phyloP scores from a whole-genome alignment of 2,329 filamentous ascomycete species.

The Raffaelea deltoideospora region DNA sequence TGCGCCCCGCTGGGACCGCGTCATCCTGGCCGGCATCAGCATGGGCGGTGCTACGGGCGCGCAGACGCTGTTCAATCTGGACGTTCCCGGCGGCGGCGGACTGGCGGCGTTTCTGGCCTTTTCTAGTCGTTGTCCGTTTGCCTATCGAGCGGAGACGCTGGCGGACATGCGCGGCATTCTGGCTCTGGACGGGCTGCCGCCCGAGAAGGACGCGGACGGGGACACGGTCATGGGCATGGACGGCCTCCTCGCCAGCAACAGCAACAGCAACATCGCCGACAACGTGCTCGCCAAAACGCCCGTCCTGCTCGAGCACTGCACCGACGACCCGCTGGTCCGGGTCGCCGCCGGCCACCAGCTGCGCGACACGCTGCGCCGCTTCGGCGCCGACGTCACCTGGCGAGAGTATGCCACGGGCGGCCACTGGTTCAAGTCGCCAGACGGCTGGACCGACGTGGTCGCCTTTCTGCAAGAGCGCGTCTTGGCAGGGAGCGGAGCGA shows the following conservation, averaged over 20 bases:
- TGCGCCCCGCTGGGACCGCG: constrained; percentile 2
- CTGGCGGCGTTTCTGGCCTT: constrained; percentile 21
- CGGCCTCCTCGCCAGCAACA: constrained; percentile 1
- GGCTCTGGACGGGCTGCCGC: not conserved
- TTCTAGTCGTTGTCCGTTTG: constrained; percentile 21
- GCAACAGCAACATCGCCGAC: constrained; percentile 11
- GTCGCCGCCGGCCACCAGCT: constrained; percentile 20
- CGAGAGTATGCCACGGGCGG: constrained; percentile 25
- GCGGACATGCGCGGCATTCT: constrained; percentile 18
- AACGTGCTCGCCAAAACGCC: constrained; percentile 22
- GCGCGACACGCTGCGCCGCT: constrained; percentile 17
- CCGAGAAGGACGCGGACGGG: not conserved
- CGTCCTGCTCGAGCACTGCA: constrained; percentile 27
- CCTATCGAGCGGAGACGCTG: constrained; percentile 12
- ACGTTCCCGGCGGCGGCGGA: constrained; percentile 1
- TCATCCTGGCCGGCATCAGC: constrained; percentile 30
- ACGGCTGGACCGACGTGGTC: constrained; percentile 24
- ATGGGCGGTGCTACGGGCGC: constrained; percentile 22
- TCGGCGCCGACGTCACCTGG: constrained; percentile 24
- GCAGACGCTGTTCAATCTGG: constrained; percentile 2
- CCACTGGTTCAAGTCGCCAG: constrained; percentile 28
- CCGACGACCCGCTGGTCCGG: constrained; percentile 24
- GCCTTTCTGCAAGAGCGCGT: constrained; percentile 1
- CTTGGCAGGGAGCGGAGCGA: too few species aligned
- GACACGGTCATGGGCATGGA: not conserved